Base-by-base conservation (phyloP, 192 early-diverging fungal genomes). In the Radiomyces spectabilis region DNA sequence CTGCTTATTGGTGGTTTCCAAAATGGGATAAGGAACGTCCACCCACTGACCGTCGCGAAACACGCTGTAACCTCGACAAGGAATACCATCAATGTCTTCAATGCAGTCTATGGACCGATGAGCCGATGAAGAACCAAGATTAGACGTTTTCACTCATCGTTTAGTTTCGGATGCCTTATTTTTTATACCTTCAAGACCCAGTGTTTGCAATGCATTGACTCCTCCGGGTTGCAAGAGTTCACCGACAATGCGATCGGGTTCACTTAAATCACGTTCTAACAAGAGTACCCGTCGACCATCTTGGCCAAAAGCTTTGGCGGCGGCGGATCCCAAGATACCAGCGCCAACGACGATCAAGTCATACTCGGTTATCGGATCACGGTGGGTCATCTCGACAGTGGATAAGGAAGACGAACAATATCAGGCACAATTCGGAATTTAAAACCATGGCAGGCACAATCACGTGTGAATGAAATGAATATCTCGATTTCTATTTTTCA, bases 161-260 rank as follows among this genome's bases (percentile, higher is more conserved):
- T 39, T 16, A 39, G 16, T 15, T 13, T 13, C 38, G 38, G n/a
- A n/a, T n/a, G n/a, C n/a, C n/a, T n/a, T n/a, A n/a, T n/a, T n/a
- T n/a, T 41, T 4, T 37, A 44, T 78, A 78, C 77, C 72, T 53
- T 71, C 74, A 6, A 98, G 68, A 5, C 92, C 93, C 6, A 98
- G 73, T 41, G 73, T 52, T 41, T 80, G 68, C 26, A 99, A 71
- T 18, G 92, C 90, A 56, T 84, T 78, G 45, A 90, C 79, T 46
- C 96, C 96, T 7, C 93, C 87, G 13, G 96, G 96, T 69, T 99
- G 96, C 67, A 99, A 74, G 27, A 97, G 71, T 68, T 99, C 96
- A 26, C 96, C 96, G 19, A 99, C 96, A 55, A 99, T 97, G 38
- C 96, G 87, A 72, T 99, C 93, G 2, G 96, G 96, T 65, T 97